Evolutionary conservation across 139 green algal species (phyloP).

Genomic region (Nannochloris sp.): DNA sequence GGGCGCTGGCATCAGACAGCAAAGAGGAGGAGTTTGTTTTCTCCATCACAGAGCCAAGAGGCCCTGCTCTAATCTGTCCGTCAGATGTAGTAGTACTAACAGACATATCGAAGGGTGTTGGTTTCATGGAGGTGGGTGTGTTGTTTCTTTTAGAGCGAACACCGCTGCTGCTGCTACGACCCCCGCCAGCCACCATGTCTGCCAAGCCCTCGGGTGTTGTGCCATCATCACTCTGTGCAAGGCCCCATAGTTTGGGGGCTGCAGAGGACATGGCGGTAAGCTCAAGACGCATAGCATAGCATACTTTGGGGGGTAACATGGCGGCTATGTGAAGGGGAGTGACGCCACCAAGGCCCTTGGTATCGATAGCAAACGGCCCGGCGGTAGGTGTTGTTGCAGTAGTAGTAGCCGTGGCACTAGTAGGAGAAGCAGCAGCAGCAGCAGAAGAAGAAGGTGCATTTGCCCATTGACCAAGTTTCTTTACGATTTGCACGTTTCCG

Average conservation of each 20-base stretch:
- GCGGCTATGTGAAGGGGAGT: conserved; percentile 36
- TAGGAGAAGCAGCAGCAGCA: no score
- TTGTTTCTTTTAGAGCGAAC: no score
- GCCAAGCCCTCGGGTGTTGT: conserved; percentile 5
- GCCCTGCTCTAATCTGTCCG: no score
- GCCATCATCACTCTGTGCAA: conserved; percentile 6
- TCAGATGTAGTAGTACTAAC: no score
- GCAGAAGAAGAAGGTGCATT: background rate
- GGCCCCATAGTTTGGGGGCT: conserved; percentile 6
- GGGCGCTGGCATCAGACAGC: no score
- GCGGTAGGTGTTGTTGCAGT: no score
- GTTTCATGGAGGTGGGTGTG: no score
- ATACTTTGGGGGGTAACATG: conserved; percentile 8
- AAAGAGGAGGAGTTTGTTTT: no score
- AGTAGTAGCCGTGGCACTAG: no score
- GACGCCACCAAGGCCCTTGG: conserved; percentile 2
- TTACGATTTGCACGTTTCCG: conserved; percentile 12
- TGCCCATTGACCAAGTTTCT: conserved; percentile 7
- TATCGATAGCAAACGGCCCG: conserved; percentile 5
- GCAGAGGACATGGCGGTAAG: background rate
- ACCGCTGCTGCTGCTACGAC: background rate
- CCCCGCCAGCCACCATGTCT: background rate
- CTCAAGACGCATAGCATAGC: background rate
- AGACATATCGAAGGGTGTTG: no score
- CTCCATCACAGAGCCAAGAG: no score